Conservation (phyloP, 2,329 filamentous ascomycete genomes). For the Penicillium sp. region DNA sequence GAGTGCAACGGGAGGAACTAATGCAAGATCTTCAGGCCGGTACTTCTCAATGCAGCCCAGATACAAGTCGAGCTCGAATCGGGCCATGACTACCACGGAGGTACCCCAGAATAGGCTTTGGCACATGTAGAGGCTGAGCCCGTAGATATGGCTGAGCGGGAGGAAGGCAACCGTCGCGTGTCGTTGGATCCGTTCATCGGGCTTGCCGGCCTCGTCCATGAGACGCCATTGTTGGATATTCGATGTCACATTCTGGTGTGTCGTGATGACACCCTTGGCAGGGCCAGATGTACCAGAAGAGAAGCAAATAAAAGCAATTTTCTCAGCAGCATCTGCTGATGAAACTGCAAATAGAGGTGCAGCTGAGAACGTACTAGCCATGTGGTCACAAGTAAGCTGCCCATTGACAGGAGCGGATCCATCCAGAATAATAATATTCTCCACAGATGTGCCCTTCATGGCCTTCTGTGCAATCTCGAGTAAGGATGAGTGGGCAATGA, state of each 20-base stretch:
- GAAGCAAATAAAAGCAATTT: constrained; percentile 21
- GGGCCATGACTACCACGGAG: constrained; percentile 14
- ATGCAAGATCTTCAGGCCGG: constrained; percentile 16
- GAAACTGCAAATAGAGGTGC: constrained; percentile 7
- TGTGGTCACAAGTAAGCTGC: constrained; percentile 15
- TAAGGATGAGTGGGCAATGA: constrained; percentile 20
- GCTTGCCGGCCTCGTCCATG: constrained; percentile 9
- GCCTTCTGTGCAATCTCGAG: constrained; percentile 16
- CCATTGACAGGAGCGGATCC: constrained; percentile 9
- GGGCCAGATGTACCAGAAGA: constrained; percentile 24
- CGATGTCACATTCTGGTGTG: constrained; percentile 20
- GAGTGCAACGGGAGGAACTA: constrained; percentile 21
- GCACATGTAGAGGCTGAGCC: constrained; percentile 18
- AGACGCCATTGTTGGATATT: constrained; percentile 23
- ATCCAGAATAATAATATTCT: constrained; percentile 16
- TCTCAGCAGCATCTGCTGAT: constrained; percentile 10
- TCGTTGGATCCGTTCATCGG: constrained; percentile 8
- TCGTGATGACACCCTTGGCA: constrained; percentile 22
- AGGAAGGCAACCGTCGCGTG: constrained; percentile 19
- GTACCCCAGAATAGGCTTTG: constrained; percentile 18
- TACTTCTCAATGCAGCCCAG: constrained; percentile 19
- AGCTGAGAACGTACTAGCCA: constrained; percentile 15
- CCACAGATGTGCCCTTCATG: constrained; percentile 14
- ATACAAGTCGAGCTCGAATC: constrained; percentile 19
- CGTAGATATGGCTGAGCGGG: constrained; percentile 24